Evolutionary conservation across 768 basidiomycete species (phyloP).

Genomic region (Cyathus striatus): DNA sequence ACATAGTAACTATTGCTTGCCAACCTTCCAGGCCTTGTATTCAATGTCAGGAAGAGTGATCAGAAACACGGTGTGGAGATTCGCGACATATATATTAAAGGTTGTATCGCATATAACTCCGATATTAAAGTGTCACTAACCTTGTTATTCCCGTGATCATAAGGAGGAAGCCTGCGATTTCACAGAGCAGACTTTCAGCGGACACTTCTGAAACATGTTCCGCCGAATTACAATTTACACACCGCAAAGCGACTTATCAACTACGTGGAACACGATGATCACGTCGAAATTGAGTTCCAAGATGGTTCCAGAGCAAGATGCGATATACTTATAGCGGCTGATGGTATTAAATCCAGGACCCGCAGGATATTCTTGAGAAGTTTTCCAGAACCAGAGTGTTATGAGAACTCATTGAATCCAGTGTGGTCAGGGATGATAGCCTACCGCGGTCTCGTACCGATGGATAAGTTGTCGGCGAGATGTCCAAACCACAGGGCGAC

Average conservation of each 20-base stretch:
- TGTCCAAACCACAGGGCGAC: constrained; percentile 17
- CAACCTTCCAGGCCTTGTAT: constrained; percentile 10
- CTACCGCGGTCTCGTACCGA: constrained; percentile 27
- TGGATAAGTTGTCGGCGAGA: constrained; percentile 11
- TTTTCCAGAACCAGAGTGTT: neutral
- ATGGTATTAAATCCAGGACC: constrained; percentile 30
- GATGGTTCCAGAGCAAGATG: constrained; percentile 28
- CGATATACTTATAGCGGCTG: constrained; percentile 37
- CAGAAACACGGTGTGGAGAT: constrained; percentile 23
- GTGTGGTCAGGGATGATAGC: constrained; percentile 28
- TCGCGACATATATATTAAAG: constrained; percentile 14
- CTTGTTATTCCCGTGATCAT: too few relatives aligned
- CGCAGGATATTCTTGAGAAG: constrained; percentile 6
- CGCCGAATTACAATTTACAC: constrained; percentile 20
- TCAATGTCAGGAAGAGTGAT: constrained; percentile 25
- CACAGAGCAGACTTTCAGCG: constrained; percentile 33
- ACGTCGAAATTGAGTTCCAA: constrained; percentile 25
- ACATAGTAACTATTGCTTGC: too few relatives aligned
- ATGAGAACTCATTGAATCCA: constrained; percentile 19
- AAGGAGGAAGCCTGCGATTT: constrained; percentile 22
- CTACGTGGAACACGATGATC: constrained; percentile 18
- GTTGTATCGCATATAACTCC: too few relatives aligned
- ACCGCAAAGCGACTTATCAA: constrained; percentile 26
- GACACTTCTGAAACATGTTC: constrained; percentile 21
- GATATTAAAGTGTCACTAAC: too few relatives aligned